These are phyloP conservation scores for Huntiella decipiens DNA, from an alignment of 2,329 filamentous ascomycete genomes.

Conservation along the genomic window DNA sequence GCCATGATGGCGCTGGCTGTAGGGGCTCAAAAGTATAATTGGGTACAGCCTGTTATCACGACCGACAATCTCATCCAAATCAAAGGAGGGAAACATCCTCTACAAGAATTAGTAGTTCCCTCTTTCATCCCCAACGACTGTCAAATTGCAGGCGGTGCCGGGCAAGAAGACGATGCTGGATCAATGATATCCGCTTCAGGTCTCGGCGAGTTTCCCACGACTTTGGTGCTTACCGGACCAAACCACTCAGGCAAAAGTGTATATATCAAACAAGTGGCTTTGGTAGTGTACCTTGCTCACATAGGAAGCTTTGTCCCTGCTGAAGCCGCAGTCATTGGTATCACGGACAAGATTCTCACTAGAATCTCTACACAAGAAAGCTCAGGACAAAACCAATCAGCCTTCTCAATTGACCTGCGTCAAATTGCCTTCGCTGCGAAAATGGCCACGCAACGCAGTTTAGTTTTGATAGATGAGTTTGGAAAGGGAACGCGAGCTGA, in stretches of 20 bases:
- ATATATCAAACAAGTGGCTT: constrained; percentile 79
- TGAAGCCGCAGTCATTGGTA: constrained; percentile 51
- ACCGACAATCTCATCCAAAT: constrained; percentile 53
- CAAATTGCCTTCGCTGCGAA: constrained; percentile 64
- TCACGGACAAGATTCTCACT: constrained; percentile 86
- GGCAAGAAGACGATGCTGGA: constrained; percentile 11
- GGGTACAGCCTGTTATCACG: constrained; percentile 51
- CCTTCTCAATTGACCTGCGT: constrained; percentile 62
- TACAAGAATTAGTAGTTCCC: constrained; percentile 69
- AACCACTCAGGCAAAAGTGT: constrained; percentile 96
- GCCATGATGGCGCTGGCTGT: constrained; percentile 63
- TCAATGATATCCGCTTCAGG: not conserved
- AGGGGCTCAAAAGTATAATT: constrained; percentile 56
- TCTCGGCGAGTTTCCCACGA: constrained; percentile 17
- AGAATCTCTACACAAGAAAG: constrained; percentile 59
- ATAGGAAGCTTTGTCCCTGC: constrained; percentile 86
- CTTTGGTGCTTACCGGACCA: constrained; percentile 72
- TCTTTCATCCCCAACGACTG: constrained; percentile 74
- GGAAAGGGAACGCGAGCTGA: constrained; percentile 42
- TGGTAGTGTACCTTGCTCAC: constrained; percentile 85
- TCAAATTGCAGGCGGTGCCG: constrained; percentile 41
- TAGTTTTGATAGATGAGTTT: constrained; percentile 89
- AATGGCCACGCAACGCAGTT: constrained; percentile 53
- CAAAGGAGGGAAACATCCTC: constrained; percentile 58
- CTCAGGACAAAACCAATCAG: constrained; percentile 37